Percentiles rank a stretch among this genome's conserved stretches.
Conservation (phyloP, 352 stramenopile genomes). For the Aphanomyces invadans region DNA sequence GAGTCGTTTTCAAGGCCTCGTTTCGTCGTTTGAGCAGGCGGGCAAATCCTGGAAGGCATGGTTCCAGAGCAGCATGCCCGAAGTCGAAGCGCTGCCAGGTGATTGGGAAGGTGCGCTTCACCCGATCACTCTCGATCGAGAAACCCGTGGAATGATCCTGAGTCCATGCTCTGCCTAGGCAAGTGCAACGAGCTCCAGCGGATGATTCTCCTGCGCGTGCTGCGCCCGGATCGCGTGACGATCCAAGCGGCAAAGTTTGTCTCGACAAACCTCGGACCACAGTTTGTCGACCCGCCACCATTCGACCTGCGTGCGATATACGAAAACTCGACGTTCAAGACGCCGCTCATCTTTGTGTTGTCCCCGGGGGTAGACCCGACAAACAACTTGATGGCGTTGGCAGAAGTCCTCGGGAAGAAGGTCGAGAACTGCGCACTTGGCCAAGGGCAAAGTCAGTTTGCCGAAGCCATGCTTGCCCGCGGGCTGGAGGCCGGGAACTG, state of each 20-base stretch:
- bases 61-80: slow-evolving; percentile 83
- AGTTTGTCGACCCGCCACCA: slow-evolving; percentile 90
- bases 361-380: slow-evolving; percentile 93
- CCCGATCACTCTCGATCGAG: too few species aligned
- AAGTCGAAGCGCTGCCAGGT: slow-evolving; percentile 84
- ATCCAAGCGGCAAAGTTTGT: slow-evolving; percentile 90
- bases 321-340: slow-evolving; percentile 79
- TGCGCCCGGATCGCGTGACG: slow-evolving; percentile 88
- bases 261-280: slow-evolving; percentile 78
- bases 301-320: slow-evolving; percentile 91
- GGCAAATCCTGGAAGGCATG: slow-evolving; percentile 75
- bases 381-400: slow-evolving; percentile 85
- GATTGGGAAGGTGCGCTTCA: slow-evolving; percentile 82
- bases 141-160: too few species aligned
- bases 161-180: too few species aligned
- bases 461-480: slow-evolving; percentile 82
- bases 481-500: slow-evolving; percentile 84
- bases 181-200: slow-evolving; percentile 91
- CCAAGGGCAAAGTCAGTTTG: slow-evolving; percentile 89
- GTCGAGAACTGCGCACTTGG: slow-evolving; percentile 90
- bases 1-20: slow-evolving; percentile 77
- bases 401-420: slow-evolving; percentile 66
- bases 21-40: slow-evolving; percentile 85
- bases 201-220: slow-evolving; percentile 88
- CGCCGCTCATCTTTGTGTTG: slow-evolving; percentile 93